Conservation (phyloP, 768 basidiomycete species). For the Auriscalpium vulgare region DNA sequence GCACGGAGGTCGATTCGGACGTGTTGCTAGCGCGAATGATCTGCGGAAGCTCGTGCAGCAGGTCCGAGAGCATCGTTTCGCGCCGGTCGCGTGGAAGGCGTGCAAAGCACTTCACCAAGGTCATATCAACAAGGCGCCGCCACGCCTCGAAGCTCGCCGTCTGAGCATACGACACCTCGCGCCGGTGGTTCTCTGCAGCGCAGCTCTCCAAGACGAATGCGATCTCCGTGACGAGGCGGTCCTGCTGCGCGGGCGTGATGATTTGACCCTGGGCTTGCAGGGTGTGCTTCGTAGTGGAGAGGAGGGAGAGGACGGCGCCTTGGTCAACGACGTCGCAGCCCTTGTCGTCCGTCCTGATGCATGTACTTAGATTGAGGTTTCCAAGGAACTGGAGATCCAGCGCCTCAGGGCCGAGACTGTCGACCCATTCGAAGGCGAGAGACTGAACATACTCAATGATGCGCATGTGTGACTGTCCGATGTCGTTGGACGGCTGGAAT, state of each 20-base stretch:
- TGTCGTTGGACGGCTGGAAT: conserved; percentile 55
- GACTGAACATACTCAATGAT: conserved; percentile 87
- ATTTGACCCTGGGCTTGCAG: conserved; percentile 64
- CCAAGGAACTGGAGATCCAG: conserved; percentile 57
- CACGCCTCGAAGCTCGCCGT: conserved; percentile 73
- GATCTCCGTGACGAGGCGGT: conserved; percentile 62
- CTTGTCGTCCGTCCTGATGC: conserved; percentile 54
- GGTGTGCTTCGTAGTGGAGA: conserved; percentile 49
- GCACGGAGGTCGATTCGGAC: conserved; percentile 66
- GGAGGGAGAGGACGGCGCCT: conserved; percentile 58
- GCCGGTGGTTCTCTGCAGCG: conserved; percentile 80
- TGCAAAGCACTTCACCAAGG: conserved; percentile 79
- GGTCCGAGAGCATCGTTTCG: conserved; percentile 85
- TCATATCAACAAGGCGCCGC: conserved; percentile 78
- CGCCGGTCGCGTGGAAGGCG: conserved; percentile 74
- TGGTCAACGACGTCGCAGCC: conserved; percentile 84
- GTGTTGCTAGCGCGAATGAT: conserved; percentile 58
- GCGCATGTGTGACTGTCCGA: conserved; percentile 76
- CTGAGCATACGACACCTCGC: conserved; percentile 68
- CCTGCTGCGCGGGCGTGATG: conserved; percentile 51
- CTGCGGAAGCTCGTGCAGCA: conserved; percentile 73
- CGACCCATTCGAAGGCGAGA: conserved; percentile 83
- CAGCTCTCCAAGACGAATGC: conserved; percentile 77
- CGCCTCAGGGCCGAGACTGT: conserved; percentile 53
- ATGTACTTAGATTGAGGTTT: conserved; percentile 60